These are phyloP conservation scores for Aureobasidium mangrovei DNA, from an alignment of 2,329 filamentous ascomycete genomes.

Conservation along the genomic window DNA sequence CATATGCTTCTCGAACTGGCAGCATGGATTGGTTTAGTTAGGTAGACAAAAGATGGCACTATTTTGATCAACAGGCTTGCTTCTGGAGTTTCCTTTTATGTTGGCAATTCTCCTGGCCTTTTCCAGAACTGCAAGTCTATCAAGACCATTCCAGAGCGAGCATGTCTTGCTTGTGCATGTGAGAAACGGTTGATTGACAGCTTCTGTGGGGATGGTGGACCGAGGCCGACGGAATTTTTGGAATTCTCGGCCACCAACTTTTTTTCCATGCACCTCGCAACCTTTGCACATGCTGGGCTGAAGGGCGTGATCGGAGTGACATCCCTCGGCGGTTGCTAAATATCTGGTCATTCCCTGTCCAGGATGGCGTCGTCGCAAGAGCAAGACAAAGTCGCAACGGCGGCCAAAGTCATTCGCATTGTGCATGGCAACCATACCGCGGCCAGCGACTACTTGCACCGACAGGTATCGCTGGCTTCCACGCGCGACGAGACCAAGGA, in stretches of 20 bases:
- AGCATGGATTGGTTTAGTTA: neutral
- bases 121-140: too few relatives aligned
- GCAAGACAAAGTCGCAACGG: neutral
- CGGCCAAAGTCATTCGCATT: slow-evolving; percentile 11
- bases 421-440: slow-evolving; percentile 5
- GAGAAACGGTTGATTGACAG: too few relatives aligned
- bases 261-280: too few relatives aligned
- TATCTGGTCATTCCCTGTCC: neutral
- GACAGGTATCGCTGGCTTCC: neutral
- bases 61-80: too few relatives aligned
- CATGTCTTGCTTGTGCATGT: neutral
- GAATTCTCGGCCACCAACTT: too few relatives aligned
- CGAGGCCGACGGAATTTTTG: too few relatives aligned
- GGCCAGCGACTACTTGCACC: slow-evolving; percentile 3
- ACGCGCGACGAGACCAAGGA: neutral
- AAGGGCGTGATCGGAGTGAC: neutral
- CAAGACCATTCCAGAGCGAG: neutral
- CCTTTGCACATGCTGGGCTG: neutral
- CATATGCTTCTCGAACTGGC: neutral
- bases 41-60: too few relatives aligned
- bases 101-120: too few relatives aligned
- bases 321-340: neutral
- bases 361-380: neutral
- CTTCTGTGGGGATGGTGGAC: too few relatives aligned
- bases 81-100: too few relatives aligned